Evolutionary conservation across 2,329 filamentous ascomycete species (phyloP).

Genomic region (Westerdykella aurantiaca): DNA sequence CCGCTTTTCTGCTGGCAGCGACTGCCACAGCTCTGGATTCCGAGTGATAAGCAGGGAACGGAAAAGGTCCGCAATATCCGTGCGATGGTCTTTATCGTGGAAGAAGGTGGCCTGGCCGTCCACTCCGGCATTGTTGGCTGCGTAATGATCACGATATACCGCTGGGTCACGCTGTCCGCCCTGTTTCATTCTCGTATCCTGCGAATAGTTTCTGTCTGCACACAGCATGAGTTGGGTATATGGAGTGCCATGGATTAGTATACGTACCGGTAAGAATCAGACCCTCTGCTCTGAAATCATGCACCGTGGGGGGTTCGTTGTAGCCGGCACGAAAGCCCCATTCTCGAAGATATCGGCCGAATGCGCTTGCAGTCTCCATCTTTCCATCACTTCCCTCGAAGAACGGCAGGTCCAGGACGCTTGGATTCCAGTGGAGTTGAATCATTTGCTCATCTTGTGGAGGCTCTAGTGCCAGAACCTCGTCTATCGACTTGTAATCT

Average conservation of each 20-base stretch:
- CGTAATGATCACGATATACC: slow-evolving; percentile 7
- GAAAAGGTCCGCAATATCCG: slow-evolving; percentile 10
- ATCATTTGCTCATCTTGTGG: too few relatives aligned
- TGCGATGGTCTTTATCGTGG: slow-evolving; percentile 8
- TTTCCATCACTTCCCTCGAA: too few relatives aligned
- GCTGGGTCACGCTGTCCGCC: slow-evolving; percentile 5
- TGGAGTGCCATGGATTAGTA: slow-evolving; percentile 6
- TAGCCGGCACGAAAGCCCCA: too few relatives aligned
- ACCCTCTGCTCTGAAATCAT: too few relatives aligned
- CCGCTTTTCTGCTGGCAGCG: slow-evolving; percentile 8
- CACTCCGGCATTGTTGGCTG: slow-evolving; percentile 6
- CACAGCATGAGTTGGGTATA: slow-evolving; percentile 8
- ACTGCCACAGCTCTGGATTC: slow-evolving; percentile 8
- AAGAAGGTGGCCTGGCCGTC: slow-evolving; percentile 8
- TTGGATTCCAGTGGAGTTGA: too few relatives aligned
- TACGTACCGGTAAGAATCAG: too few relatives aligned
- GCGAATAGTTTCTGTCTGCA: slow-evolving; percentile 8
- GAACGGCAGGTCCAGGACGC: too few relatives aligned
- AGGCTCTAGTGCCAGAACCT: too few relatives aligned
- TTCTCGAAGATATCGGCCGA: too few relatives aligned
- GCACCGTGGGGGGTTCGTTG: too few relatives aligned
- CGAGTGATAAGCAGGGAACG: slow-evolving; percentile 8
- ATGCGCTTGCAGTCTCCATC: too few relatives aligned
- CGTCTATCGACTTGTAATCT: too few relatives aligned
- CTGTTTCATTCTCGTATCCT: slow-evolving; percentile 9